phyloP scores from a whole-genome alignment of 495 filamentous ascomycete species.

The Rusavskia elegans region DNA sequence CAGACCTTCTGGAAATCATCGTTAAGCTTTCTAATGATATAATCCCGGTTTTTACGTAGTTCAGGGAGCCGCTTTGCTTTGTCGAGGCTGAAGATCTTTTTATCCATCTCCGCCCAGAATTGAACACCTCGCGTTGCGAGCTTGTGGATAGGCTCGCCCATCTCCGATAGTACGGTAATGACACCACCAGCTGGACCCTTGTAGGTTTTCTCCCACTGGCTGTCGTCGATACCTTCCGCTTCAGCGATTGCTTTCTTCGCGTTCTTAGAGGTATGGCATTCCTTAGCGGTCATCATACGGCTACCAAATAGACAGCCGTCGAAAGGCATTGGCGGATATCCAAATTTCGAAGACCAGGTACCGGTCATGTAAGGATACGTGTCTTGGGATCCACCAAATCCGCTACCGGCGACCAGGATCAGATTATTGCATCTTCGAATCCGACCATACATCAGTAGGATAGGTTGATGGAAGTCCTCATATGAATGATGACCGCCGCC shows the following conservation, averaged over 20 bases:
- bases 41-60: slow-evolving; percentile 77
- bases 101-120: slow-evolving; percentile 97
- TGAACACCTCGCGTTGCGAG: slow-evolving; percentile 84
- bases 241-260: slow-evolving; percentile 94
- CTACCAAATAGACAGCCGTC: slow-evolving; percentile 84
- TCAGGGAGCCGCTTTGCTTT: slow-evolving; percentile 87
- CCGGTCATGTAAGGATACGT: slow-evolving; percentile 90
- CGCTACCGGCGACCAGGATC: slow-evolving; percentile 77
- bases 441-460: slow-evolving; percentile 78
- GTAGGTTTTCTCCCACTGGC: slow-evolving; percentile 94
- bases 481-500: slow-evolving; percentile 92
- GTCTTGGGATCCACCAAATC: slow-evolving; percentile 80
- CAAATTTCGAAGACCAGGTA: slow-evolving; percentile 66
- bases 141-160: slow-evolving; percentile 99
- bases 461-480: slow-evolving; percentile 88
- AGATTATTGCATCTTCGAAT: slow-evolving; percentile 73
- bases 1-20: slow-evolving; percentile 98
- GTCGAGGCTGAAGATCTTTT: slow-evolving; percentile 91
- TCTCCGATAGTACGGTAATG: slow-evolving; percentile 93
- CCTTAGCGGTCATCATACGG: slow-evolving; percentile 88
- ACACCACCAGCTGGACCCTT: slow-evolving; percentile 82
- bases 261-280: slow-evolving; percentile 81
- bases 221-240: slow-evolving; percentile 73
- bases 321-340: slow-evolving; percentile 86
- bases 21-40: slow-evolving; percentile 96